Percentiles rank a stretch among this genome's conserved stretches.
These are phyloP conservation scores for Gossypium laxum DNA, from an alignment of 441 rosid genomes.

Conservation along the genomic window DNA sequence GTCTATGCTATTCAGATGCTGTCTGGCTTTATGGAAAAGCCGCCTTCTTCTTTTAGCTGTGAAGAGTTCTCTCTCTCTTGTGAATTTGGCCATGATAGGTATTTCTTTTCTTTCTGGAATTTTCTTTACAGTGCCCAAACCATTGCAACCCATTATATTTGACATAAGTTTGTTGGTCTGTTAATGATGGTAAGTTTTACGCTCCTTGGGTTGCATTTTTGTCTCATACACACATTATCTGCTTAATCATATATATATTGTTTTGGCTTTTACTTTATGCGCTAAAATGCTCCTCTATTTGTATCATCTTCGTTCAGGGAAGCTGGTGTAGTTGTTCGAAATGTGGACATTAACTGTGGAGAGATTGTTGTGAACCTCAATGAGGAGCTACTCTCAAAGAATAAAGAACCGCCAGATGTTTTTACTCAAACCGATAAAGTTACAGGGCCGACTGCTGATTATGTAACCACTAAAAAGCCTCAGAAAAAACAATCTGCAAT, in stretches of 20 bases:
- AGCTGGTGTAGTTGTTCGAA: conserved; percentile 60
- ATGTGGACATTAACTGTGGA: conserved; percentile 60
- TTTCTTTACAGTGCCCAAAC: conserved; percentile 13
- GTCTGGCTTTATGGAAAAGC: conserved; percentile 38
- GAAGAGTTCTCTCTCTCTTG: conserved; percentile 70
- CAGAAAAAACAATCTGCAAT: conserved; percentile 35
- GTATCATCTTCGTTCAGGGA: conserved; percentile 43
- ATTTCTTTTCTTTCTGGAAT: conserved; percentile 14
- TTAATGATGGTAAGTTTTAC: not conserved
- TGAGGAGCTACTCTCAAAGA: conserved; percentile 62
- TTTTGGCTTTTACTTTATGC: conserved; percentile 15
- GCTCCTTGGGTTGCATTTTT: not conserved
- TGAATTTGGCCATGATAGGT: conserved; percentile 91
- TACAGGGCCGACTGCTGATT: conserved; percentile 23
- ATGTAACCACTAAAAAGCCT: conserved; percentile 33
- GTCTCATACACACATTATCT: conserved; percentile 1
- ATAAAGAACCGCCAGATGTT: conserved; percentile 37
- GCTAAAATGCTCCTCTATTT: conserved; percentile 13
- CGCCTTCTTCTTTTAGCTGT: conserved; percentile 62
- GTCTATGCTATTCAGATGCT: conserved; percentile 41
- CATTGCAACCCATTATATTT: conserved; percentile 7
- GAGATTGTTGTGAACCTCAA: conserved; percentile 59
- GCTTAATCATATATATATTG: conserved; percentile 10
- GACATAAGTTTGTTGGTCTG: not conserved
- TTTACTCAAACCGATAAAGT: conserved; percentile 31